Evolutionary conservation across 75 land plant genomes (phyloP).

Genomic region (Picea sitchensis): DNA sequence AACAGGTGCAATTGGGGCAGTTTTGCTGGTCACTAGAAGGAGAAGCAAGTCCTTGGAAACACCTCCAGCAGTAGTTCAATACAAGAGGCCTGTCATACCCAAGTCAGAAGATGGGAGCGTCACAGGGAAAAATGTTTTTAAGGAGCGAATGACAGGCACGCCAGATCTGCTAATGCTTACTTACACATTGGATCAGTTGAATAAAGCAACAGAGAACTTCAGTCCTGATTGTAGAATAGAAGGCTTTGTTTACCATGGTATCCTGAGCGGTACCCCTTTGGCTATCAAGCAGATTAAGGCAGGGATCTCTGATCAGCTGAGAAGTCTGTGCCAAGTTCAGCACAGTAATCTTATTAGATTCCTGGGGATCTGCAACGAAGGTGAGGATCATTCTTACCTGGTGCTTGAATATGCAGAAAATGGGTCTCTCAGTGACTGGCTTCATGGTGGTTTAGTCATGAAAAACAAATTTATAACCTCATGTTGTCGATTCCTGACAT

Average conservation of each 20-base stretch:
- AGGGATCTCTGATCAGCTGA: slow-evolving; percentile 49
- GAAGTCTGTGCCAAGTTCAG: slow-evolving; percentile 45
- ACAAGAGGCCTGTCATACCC: neutral
- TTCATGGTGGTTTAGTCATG: slow-evolving; percentile 17
- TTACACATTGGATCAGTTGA: slow-evolving; percentile 46
- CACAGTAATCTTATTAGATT: slow-evolving; percentile 60
- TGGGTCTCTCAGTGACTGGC: slow-evolving; percentile 62
- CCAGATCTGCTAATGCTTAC: neutral
- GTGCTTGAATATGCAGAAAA: slow-evolving; percentile 79
- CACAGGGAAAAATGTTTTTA: neutral
- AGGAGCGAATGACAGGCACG: neutral
- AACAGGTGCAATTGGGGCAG: neutral
- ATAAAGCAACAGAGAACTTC: slow-evolving; percentile 56
- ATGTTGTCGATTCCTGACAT: slow-evolving; percentile 29
- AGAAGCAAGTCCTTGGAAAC: neutral
- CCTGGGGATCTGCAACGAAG: slow-evolving; percentile 46
- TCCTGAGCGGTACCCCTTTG: slow-evolving; percentile 23
- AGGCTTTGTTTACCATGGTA: slow-evolving; percentile 61
- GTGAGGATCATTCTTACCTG: slow-evolving; percentile 37
- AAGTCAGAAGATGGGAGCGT: neutral
- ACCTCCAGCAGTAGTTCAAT: neutral
- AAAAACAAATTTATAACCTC: slow-evolving; percentile 29
- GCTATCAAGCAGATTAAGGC: slow-evolving; percentile 62
- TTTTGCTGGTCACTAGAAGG: neutral
- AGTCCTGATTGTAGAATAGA: slow-evolving; percentile 32